Evolutionary conservation across 106 monocot genomes (phyloP), one percentile per base, ranked within the genome.

Genomic region (Allium fistulosum): DNA sequence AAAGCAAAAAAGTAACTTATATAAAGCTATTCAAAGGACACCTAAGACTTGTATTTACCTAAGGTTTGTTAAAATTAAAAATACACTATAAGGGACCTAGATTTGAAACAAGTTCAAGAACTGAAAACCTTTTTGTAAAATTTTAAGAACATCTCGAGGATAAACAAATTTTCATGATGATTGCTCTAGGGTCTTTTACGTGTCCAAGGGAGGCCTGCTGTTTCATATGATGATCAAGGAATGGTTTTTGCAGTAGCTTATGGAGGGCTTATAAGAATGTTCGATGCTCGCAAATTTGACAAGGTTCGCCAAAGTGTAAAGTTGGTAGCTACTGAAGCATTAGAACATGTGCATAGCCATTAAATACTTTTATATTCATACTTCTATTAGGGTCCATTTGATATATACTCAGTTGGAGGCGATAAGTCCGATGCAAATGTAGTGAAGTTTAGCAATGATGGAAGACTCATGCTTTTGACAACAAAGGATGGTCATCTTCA

Each of bases 191-290:
- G 93, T 46, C 85, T 99, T 71, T 71, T 99, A 63, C 86, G 90
- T 27, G 99, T 90, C 26, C 89, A 93, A 75, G 93, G 99, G 28
- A 82, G 99, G 70, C 99, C 99, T 53, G 99, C 99, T 17, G 87
- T 99, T 70, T 90, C 93, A 28, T 99, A 90, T 81, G 99, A 99
- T 75, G 93, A 99, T 26, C 99, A 99, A 80, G 99, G 93, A 66
- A 73, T 93, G 82, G 75, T 99, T 28, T 99, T 99, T 81, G 84
- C 87, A 53, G 72, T 99, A 70, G 99, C 99, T 17, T 93, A 81
- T 78, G 82, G 80, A 76, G 93, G 99, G 9, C 70, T 47, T 58
- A 78, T 99, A 72, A 78, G 99, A 62, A 83, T 99, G 93, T 99
- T 99, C 77, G 99, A 99, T 81, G 74, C 81, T 47, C 76, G 99